phyloP scores from a whole-genome alignment of 2,329 filamentous ascomycete genomes.

The Fusarium buharicum region DNA sequence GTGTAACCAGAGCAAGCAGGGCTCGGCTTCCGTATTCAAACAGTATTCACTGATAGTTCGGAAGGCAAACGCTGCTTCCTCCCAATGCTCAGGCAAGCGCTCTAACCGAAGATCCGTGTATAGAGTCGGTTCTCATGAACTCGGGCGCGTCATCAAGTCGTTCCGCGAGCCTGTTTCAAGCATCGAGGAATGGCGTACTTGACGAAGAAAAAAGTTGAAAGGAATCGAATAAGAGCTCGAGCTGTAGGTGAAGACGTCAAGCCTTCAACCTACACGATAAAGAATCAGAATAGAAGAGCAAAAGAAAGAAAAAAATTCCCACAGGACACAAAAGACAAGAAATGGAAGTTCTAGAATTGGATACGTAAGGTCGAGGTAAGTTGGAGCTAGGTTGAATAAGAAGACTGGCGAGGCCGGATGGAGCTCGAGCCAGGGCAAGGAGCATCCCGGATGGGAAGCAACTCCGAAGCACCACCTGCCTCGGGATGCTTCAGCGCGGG shows the following conservation, averaged over 20 bases:
- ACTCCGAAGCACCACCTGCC: constrained; percentile 36
- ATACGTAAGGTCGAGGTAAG: constrained; percentile 2
- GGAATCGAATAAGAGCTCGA: constrained; percentile 29
- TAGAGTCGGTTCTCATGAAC: constrained; percentile 1
- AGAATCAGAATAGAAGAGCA: constrained; percentile 15
- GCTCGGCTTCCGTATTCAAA: constrained; percentile 10
- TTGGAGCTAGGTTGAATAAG: background rate
- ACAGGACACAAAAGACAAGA: constrained; percentile 14
- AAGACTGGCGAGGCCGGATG: constrained; percentile 17
- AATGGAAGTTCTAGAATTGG: constrained; percentile 23
- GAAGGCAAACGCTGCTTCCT: constrained; percentile 11
- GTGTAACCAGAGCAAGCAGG: constrained; percentile 29
- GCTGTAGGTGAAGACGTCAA: constrained; percentile 37
- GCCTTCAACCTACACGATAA: constrained; percentile 33
- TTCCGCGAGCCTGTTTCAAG: background rate
- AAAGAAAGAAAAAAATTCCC: constrained; percentile 13
- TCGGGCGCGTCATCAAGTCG: constrained; percentile 6
- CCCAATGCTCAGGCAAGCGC: constrained; percentile 4
- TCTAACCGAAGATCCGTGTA: constrained; percentile 1
- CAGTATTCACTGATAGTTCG: constrained; percentile 9
- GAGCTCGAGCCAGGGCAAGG: constrained; percentile 31
- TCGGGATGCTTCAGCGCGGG: constrained; percentile 30
- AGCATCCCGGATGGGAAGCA: constrained; percentile 36
- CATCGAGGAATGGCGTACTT: background rate
- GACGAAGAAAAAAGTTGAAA: background rate